Base-by-base conservation (phyloP, 2,329 filamentous ascomycete species). In the Dothideomycetes sp. region DNA sequence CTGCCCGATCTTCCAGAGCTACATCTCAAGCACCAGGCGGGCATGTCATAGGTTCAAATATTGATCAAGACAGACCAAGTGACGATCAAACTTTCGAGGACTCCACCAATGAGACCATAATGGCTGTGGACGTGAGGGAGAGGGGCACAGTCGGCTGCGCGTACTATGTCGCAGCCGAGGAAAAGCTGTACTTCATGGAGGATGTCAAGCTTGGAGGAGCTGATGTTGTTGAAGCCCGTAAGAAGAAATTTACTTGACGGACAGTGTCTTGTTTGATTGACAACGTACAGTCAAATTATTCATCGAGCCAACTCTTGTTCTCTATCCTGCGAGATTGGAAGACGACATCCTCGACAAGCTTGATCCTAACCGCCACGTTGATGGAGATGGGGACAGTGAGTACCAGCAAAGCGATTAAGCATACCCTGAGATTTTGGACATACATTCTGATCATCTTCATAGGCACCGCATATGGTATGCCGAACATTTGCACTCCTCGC, bases 51-150 rank as follows among this genome's bases (percentile, higher is more conserved):
- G n/a, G n/a, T n/a, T n/a, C n/a, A n/a, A n/a, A n/a, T n/a, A n/a
- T n/a, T n/a, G n/a, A n/a, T n/a, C n/a, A n/a, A n/a, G n/a, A n/a
- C n/a, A n/a, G n/a, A n/a, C n/a, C n/a, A n/a, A n/a, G n/a, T n/a
- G 24, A 34, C 12, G 59, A 62, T 36, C 59, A 66, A 27, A 64
- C 68, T 27, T 40, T 38, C 5, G 51, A 53, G 27, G 75, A 79
- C 41, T 54, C 64, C 1, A 54, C 78, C 29, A 72, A 75, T 41
- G 84, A 91, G 53, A 62, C 86, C 18, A 72, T 94, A 42, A 84
- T 94, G 77, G 84, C 85, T 1, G 65, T 94, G 17, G 79, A 93
- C 43, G 69, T 89, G 56, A 77, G 72, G 45, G 72, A 79, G n/a
- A 72, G 75, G 19, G 77, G 74, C 1, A 78, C 72, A 0, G 69